Conservation (phyloP, 176 grass and related monocot genomes). For the Paspalum notatum region DNA sequence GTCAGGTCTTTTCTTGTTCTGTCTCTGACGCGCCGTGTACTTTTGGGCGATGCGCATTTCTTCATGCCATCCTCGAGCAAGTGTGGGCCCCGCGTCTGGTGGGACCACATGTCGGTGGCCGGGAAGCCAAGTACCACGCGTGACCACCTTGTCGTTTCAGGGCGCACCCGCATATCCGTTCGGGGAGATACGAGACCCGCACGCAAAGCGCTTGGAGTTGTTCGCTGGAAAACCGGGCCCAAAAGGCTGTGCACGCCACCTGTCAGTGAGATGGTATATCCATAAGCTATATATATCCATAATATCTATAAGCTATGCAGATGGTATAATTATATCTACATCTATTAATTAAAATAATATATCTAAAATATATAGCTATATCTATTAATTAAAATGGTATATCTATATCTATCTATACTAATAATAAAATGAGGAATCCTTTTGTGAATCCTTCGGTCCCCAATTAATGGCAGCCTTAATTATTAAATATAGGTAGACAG, state of each 20-base stretch:
- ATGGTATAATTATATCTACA: too few relatives aligned
- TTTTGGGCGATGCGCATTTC: conserved; percentile 23
- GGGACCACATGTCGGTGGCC: conserved; percentile 32
- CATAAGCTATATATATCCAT: too few relatives aligned
- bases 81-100: fast-evolving
- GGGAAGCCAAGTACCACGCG: neutral
- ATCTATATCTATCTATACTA: too few relatives aligned
- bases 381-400: too few relatives aligned
- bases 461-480: too few relatives aligned
- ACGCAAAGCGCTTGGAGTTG: neutral
- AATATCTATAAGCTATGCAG: too few relatives aligned
- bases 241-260: neutral
- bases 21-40: conserved; percentile 50
- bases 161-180: conserved; percentile 19
- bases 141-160: conserved; percentile 30
- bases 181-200: neutral
- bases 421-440: too few relatives aligned
- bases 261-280: conserved; percentile 24
- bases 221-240: neutral
- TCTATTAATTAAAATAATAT: too few relatives aligned
- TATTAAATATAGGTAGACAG: too few relatives aligned
- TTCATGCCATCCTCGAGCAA: conserved; percentile 13
- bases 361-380: too few relatives aligned
- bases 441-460: too few relatives aligned
- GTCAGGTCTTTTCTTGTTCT: conserved; percentile 33